Conservation (phyloP, 2,329 filamentous ascomycete species). For the Colletotrichum simmondsii region DNA sequence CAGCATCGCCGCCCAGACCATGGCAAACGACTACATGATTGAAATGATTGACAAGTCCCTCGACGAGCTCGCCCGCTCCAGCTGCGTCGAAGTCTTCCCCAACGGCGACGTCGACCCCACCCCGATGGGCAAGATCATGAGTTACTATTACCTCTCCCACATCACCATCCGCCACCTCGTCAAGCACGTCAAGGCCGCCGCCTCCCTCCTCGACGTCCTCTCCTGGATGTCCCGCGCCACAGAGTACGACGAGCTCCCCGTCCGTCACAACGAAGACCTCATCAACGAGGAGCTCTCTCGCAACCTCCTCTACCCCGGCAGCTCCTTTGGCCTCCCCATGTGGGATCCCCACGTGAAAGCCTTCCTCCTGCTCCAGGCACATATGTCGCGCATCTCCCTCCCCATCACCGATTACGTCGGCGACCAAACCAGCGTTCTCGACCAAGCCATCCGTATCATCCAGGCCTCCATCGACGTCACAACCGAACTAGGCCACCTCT, state of each 20-base stretch:
- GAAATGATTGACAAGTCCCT: conserved; percentile 90
- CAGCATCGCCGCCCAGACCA: conserved; percentile 83
- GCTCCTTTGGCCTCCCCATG: conserved; percentile 80
- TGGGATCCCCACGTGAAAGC: conserved; percentile 99
- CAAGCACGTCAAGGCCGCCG: conserved; percentile 78
- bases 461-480: conserved; percentile 95
- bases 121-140: conserved; percentile 97
- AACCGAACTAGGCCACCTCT: conserved; percentile 85
- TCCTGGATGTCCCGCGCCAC: conserved; percentile 93
- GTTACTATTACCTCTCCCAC: conserved; percentile 98
- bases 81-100: conserved; percentile 83
- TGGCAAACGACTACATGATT: conserved; percentile 95
- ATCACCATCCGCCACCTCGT: conserved; percentile 90
- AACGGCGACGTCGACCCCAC: conserved; percentile 93
- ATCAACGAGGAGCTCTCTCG: conserved; percentile 92
- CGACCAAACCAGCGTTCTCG: conserved; percentile 88
- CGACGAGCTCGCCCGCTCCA: conserved; percentile 82
- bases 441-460: conserved; percentile 96
- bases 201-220: conserved; percentile 83
- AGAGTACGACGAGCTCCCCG: conserved; percentile 97
- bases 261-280: conserved; percentile 97
- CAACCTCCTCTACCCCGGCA: conserved; percentile 75
- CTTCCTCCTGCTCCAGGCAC: conserved; percentile 91
- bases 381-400: conserved; percentile 91
- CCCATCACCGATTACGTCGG: conserved; percentile 98